Percentiles rank a stretch among this genome's conserved stretches.
Evolutionary conservation across 441 rosid genomes (phyloP).

Genomic region (Pelargonium cotyledonis): DNA sequence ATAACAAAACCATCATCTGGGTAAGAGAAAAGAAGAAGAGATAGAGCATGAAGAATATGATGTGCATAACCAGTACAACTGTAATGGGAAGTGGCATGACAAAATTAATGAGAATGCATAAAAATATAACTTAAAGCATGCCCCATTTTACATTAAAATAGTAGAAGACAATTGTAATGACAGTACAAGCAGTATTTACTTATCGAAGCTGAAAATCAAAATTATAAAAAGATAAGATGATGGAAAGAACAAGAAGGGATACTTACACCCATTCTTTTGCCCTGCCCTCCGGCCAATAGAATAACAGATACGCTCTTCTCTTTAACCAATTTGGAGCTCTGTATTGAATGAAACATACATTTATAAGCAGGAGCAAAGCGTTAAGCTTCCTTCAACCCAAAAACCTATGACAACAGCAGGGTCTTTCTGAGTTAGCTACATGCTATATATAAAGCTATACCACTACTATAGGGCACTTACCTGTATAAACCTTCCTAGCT

Average conservation of each 20-base stretch:
- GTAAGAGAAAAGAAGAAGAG: constrained; percentile 7
- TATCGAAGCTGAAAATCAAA: neutral
- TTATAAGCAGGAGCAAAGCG: neutral
- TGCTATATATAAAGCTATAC: too few relatives aligned
- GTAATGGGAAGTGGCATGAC: neutral
- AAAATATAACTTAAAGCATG: neutral
- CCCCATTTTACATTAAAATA: neutral
- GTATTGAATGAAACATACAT: constrained; percentile 9
- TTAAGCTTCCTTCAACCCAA: constrained; percentile 1
- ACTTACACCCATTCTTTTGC: constrained; percentile 93
- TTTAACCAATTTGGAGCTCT: constrained; percentile 43
- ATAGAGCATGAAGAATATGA: constrained; percentile 15
- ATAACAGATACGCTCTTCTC: constrained; percentile 79
- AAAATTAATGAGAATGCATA: neutral
- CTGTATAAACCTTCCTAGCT: too few relatives aligned
- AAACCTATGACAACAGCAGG: neutral
- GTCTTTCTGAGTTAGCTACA: neutral
- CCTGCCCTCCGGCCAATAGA: constrained; percentile 89
- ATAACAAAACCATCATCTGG: constrained; percentile 23
- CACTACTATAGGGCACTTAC: too few relatives aligned
- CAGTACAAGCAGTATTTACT: neutral
- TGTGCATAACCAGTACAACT: neutral
- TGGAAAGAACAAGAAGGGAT: constrained; percentile 1
- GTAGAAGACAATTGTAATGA: neutral
- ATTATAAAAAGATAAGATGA: neutral